Percentiles rank a stretch among this genome's conserved stretches.
Conservation (phyloP, 352 stramenopile species). For the Phytophthora syringae region DNA sequence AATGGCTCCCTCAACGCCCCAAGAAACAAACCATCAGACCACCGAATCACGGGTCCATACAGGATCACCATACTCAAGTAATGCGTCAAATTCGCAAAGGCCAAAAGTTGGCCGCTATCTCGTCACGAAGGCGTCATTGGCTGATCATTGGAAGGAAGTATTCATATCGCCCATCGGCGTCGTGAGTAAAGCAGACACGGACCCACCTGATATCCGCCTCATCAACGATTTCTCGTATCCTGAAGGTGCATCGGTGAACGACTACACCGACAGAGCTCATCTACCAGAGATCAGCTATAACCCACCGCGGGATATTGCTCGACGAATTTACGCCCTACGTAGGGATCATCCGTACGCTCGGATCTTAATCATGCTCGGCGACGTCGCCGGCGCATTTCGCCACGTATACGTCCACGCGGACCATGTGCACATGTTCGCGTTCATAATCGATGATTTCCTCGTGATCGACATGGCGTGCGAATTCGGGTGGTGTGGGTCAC, state of each 20-base stretch:
- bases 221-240: conserved; percentile 15
- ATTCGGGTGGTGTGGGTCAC: neutral
- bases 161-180: neutral
- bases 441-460: neutral
- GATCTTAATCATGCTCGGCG: neutral
- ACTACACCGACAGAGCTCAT: conserved; percentile 8
- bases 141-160: neutral
- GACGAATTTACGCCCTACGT: neutral
- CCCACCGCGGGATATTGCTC: conserved; percentile 5
- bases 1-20: neutral
- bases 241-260: conserved; percentile 4
- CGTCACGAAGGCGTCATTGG: neutral
- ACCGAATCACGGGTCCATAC: neutral
- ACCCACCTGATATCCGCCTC: neutral
- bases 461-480: neutral
- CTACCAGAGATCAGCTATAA: conserved; percentile 8
- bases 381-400: neutral
- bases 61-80: neutral
- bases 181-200: neutral
- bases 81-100: neutral
- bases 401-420: neutral
- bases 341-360: neutral
- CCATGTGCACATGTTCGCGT: neutral
- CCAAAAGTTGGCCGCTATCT: neutral
- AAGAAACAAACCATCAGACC: neutral